Conservation (phyloP, 2,329 filamentous ascomycete genomes). For the Aspergillus candidus region DNA sequence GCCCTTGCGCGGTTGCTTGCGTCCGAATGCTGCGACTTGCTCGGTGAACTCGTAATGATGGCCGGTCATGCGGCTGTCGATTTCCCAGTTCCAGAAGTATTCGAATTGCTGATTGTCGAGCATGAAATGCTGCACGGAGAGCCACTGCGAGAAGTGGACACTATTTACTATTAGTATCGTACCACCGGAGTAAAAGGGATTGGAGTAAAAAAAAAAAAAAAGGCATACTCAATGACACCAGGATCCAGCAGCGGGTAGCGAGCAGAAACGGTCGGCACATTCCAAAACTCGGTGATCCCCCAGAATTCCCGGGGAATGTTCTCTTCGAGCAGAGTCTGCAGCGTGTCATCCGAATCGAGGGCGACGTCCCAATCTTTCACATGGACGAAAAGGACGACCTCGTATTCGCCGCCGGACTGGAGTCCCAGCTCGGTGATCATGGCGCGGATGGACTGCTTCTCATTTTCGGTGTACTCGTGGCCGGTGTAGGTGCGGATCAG, state of each 20-base stretch:
- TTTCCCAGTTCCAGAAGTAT: conserved; percentile 76
- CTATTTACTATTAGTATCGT: conserved; percentile 24
- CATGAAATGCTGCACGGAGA: conserved; percentile 69
- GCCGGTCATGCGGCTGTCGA: conserved; percentile 67
- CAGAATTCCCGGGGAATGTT: conserved; percentile 65
- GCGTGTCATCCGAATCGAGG: conserved; percentile 66
- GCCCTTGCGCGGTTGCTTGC: conserved; percentile 51
- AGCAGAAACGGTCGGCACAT: conserved; percentile 48
- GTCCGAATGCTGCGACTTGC: conserved; percentile 52
- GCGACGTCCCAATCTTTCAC: conserved; percentile 70
- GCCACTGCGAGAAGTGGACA: conserved; percentile 60
- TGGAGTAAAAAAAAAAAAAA: neutral
- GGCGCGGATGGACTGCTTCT: conserved; percentile 72
- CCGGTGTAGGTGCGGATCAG: conserved; percentile 78
- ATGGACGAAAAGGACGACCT: conserved; percentile 78
- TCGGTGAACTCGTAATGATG: conserved; percentile 71
- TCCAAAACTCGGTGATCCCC: conserved; percentile 68
- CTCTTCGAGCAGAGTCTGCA: conserved; percentile 54
- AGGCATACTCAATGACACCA: conserved; percentile 43
- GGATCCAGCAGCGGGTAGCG: conserved; percentile 47
- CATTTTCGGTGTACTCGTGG: conserved; percentile 73
- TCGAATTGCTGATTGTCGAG: conserved; percentile 69
- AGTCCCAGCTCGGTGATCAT: conserved; percentile 76
- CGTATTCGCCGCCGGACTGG: conserved; percentile 78
- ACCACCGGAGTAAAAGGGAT: conserved; percentile 14